Evolutionary conservation across 257 asterid genomes (phyloP).

Genomic region (Rubia yunnanensis): DNA sequence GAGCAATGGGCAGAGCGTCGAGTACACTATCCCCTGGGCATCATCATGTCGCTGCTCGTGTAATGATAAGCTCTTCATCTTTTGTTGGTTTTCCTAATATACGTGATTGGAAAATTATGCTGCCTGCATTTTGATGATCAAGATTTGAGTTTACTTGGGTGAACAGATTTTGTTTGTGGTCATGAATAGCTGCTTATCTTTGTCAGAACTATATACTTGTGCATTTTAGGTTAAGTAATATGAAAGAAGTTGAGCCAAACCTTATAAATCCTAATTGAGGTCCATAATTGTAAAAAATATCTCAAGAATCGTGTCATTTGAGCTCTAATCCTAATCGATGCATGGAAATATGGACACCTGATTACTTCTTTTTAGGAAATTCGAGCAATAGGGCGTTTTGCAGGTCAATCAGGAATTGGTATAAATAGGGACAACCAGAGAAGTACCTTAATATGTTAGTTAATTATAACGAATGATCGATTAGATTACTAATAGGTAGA

Average conservation of each 20-base stretch:
- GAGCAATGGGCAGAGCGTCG: constrained; percentile 63
- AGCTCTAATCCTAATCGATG: neutral
- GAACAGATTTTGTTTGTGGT: neutral
- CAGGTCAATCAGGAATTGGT: neutral
- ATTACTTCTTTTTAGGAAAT: neutral
- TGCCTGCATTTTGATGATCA: neutral
- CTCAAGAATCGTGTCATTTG: neutral
- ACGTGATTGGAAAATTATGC: neutral
- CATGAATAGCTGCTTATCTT: neutral
- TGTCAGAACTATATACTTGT: neutral
- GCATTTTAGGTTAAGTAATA: neutral
- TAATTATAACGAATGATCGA: neutral
- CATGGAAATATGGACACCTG: neutral
- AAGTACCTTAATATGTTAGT: neutral
- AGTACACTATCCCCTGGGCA: constrained; percentile 63
- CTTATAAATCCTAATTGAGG: neutral
- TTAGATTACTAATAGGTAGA: neutral
- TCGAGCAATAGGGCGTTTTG: neutral
- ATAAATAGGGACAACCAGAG: neutral
- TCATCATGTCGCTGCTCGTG: constrained; percentile 49
- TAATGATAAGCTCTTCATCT: constrained; percentile 8
- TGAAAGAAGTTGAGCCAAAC: neutral
- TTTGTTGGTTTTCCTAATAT: neutral
- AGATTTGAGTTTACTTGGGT: constrained; percentile 2
- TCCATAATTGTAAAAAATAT: neutral